Conservation (phyloP, 805 yeast genomes). For the Clavispora santaluciae region DNA sequence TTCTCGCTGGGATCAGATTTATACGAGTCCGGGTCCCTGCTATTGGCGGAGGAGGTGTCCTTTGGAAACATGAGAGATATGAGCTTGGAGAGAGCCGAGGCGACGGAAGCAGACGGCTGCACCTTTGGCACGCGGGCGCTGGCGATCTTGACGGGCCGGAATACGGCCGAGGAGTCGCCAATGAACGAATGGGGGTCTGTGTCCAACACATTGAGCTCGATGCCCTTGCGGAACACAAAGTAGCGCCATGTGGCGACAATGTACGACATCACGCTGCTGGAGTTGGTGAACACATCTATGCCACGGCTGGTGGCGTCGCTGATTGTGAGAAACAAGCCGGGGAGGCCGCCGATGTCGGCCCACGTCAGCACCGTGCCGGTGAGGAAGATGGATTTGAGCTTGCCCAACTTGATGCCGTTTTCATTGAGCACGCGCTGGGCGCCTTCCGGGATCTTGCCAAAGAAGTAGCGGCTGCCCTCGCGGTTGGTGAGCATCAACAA, state of each 20-base stretch:
- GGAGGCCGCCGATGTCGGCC: conserved; percentile 85
- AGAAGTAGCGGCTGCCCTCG: conserved; percentile 53
- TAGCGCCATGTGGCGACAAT: conserved; percentile 78
- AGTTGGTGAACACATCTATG: conserved; percentile 49
- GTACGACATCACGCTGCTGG: conserved; percentile 32
- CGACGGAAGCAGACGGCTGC: background rate
- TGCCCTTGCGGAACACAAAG: conserved; percentile 77
- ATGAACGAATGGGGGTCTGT: conserved; percentile 25
- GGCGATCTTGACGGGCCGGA: conserved; percentile 33
- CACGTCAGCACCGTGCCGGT: conserved; percentile 71
- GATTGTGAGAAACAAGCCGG: conserved; percentile 79
- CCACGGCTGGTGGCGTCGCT: conserved; percentile 69
- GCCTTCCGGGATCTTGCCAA: conserved; percentile 86
- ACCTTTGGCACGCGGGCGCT: background rate
- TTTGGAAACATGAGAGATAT: conserved; percentile 55
- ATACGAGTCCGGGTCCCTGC: conserved; percentile 33
- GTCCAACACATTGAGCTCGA: conserved; percentile 40
- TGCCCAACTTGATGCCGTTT: conserved; percentile 51
- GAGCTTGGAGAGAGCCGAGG: conserved; percentile 25
- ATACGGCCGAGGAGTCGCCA: conserved; percentile 34
- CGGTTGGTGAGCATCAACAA: conserved; percentile 46
- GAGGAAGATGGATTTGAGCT: conserved; percentile 60
- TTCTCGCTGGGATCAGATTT: conserved; percentile 32
- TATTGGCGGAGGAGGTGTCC: conserved; percentile 38
- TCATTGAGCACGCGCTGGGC: conserved; percentile 71